Percentiles rank a stretch among this genome's conserved stretches.
Evolutionary conservation across 1,284 basidiomycete species (phyloP).

Genomic region (Heterobasidion occidentale): DNA sequence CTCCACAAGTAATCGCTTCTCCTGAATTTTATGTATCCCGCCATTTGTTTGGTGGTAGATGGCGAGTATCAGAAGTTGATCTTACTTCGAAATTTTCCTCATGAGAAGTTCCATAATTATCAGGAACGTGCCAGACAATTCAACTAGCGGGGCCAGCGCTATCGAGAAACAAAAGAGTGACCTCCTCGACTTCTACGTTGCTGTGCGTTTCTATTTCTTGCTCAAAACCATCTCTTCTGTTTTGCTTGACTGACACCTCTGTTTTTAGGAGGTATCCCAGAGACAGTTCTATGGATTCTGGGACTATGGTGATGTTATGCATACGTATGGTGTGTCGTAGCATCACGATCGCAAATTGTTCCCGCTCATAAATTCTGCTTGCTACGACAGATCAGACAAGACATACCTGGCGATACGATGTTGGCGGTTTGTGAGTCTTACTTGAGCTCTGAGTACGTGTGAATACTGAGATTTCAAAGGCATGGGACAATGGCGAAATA

Average conservation of each 20-base stretch:
- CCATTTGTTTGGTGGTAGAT: conserved; percentile 30
- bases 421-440: conserved; percentile 34
- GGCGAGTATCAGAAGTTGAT: conserved; percentile 13
- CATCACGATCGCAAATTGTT: not conserved
- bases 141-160: conserved; percentile 12
- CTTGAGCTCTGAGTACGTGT: conserved; percentile 21
- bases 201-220: conserved; percentile 13
- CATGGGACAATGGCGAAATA: conserved; percentile 9
- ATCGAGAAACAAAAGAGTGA: conserved; percentile 30
- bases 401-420: conserved; percentile 36
- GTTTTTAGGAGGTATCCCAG: conserved; percentile 27
- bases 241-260: not conserved
- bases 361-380: not conserved
- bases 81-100: not conserved
- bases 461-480: conserved; percentile 11
- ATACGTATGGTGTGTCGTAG: conserved; percentile 23
- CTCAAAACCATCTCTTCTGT: not conserved
- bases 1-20: conserved; percentile 27
- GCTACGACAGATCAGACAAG: conserved; percentile 23
- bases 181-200: conserved; percentile 32
- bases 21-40: conserved; percentile 30
- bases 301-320: conserved; percentile 36
- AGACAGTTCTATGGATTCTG: conserved; percentile 34
- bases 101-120: too few relatives aligned
- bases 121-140: not conserved